These are phyloP conservation scores for Solanum paucissectum DNA, from an alignment of 257 asterid species.

Conservation along the genomic window DNA sequence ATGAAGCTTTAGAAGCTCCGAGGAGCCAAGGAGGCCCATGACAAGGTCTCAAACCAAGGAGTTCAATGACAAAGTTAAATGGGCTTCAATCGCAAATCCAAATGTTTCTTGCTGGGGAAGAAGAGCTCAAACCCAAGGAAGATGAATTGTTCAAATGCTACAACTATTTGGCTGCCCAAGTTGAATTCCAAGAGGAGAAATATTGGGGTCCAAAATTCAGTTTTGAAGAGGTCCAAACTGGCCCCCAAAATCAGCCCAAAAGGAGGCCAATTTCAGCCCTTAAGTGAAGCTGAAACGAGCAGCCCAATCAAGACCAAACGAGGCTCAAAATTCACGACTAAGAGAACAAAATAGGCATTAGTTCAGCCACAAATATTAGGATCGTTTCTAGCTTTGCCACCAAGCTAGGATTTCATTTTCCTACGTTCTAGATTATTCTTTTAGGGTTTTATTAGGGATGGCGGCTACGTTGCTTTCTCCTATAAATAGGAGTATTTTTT, in stretches of 20 bases:
- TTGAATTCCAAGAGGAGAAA: not conserved
- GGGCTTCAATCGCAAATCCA: not conserved
- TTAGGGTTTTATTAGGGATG: not conserved
- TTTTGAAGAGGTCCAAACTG: not conserved
- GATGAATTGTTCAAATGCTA: not conserved
- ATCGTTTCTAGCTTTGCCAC: not conserved
- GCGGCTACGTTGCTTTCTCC: not conserved
- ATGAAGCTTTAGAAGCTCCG: not conserved
- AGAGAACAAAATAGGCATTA: not conserved
- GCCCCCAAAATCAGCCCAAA: not conserved
- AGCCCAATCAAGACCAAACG: not conserved
- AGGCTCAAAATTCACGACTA: not conserved
- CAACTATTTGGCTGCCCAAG: not conserved
- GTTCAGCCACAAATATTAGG: not conserved
- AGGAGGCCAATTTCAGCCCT: not conserved
- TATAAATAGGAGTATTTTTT: not conserved
- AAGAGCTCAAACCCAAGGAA: not conserved
- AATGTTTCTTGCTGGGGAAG: not conserved
- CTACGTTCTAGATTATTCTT: not conserved
- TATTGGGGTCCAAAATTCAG: not conserved
- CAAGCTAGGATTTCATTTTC: not conserved
- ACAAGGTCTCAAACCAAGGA: not conserved
- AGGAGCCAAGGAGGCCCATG: not conserved
- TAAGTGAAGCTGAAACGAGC: not conserved
- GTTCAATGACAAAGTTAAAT: not conserved